These are phyloP conservation scores for Talaromyces nanjingensis DNA, from an alignment of 495 filamentous ascomycete genomes.

Conservation along the genomic window DNA sequence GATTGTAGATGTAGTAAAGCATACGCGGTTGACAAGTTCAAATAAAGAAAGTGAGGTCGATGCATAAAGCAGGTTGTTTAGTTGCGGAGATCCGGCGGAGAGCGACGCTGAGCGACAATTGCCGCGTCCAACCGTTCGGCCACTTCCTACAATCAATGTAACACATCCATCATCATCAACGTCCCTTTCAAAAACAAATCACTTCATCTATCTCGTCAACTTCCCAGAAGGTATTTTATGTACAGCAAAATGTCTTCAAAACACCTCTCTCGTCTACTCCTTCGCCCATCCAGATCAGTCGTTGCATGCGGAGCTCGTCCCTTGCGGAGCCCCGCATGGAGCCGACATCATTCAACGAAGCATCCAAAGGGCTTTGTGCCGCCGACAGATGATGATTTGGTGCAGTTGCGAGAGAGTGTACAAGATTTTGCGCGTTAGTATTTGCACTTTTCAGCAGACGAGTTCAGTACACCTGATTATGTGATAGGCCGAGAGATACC, in stretches of 20 bases:
- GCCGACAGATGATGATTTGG: constrained; percentile 66
- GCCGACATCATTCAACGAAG: constrained; percentile 54
- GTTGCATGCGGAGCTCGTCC: constrained; percentile 11
- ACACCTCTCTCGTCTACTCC: constrained; percentile 19
- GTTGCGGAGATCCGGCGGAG: not conserved
- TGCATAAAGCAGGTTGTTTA: not conserved
- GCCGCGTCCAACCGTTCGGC: constrained; percentile 32
- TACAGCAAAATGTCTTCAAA: constrained; percentile 23
- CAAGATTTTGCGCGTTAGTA: constrained; percentile 75
- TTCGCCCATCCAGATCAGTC: constrained; percentile 25
- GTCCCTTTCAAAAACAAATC: not conserved
- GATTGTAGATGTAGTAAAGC: not conserved
- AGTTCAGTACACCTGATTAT: not conserved
- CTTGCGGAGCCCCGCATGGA: constrained; percentile 25
- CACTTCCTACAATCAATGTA: not conserved
- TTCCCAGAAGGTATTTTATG: not conserved
- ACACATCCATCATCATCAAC: constrained; percentile 13
- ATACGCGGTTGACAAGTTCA: not conserved
- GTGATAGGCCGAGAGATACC: constrained; percentile 53
- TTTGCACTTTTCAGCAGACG: too few relatives aligned
- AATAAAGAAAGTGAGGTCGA: not conserved
- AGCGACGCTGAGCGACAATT: constrained; percentile 22
- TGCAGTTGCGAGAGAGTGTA: constrained; percentile 81
- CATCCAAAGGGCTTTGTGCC: constrained; percentile 79
- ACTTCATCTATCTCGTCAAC: not conserved